Conservation (phyloP, 2,329 filamentous ascomycete species). For the Verticillium alfalfae region DNA sequence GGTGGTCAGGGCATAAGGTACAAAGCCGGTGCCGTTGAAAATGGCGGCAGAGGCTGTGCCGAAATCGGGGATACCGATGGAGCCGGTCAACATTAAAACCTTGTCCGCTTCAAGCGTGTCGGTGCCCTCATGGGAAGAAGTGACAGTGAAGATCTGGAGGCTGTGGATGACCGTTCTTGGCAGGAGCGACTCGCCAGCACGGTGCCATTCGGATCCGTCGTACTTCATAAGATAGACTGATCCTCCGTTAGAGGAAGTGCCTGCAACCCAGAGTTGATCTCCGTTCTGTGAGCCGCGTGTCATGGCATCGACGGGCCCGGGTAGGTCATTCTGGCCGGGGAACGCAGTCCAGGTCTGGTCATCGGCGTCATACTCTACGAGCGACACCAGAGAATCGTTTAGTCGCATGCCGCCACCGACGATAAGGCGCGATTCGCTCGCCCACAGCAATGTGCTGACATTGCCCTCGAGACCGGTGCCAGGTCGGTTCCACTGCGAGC, state of each 20-base stretch:
- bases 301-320: slow-evolving; percentile 74
- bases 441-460: slow-evolving; percentile 72
- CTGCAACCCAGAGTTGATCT: slow-evolving; percentile 76
- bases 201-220: slow-evolving; percentile 65
- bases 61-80: slow-evolving; percentile 68
- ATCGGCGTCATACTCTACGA: slow-evolving; percentile 70
- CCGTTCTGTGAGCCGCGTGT: slow-evolving; percentile 67
- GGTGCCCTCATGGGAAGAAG: slow-evolving; percentile 58
- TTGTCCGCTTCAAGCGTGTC: slow-evolving; percentile 61
- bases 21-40: slow-evolving; percentile 76
- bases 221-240: slow-evolving; percentile 78
- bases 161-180: slow-evolving; percentile 65
- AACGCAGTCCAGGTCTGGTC: slow-evolving; percentile 61
- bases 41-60: slow-evolving; percentile 81
- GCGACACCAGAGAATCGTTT: slow-evolving; percentile 52
- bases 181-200: slow-evolving; percentile 58
- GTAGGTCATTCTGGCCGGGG: slow-evolving; percentile 58
- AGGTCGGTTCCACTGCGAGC: slow-evolving; percentile 73
- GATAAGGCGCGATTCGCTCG: slow-evolving; percentile 63
- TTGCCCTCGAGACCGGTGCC: slow-evolving; percentile 66
- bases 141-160: slow-evolving; percentile 74
- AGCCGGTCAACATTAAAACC: slow-evolving; percentile 77
- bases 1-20: slow-evolving; percentile 76
- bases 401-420: slow-evolving; percentile 72
- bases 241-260: slow-evolving; percentile 55